phyloP scores from a whole-genome alignment of 2,329 filamentous ascomycete species.

The Aspergillus spinulosporus region DNA sequence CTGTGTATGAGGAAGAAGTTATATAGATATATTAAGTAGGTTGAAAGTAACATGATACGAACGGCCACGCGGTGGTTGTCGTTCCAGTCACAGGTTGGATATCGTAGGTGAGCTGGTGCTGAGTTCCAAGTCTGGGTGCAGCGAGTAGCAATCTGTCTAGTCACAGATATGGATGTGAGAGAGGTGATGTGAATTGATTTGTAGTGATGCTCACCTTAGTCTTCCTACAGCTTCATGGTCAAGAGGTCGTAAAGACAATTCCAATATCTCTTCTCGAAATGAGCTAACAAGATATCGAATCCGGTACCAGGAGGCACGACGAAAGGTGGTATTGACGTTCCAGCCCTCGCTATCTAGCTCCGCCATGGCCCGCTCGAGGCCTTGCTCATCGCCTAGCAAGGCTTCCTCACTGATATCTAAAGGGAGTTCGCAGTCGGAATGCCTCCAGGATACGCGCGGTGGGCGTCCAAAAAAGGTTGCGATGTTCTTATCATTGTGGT shows the following conservation, averaged over 20 bases:
- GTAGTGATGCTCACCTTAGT: constrained; percentile 21
- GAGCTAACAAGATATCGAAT: constrained; percentile 27
- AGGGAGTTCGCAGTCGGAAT: constrained; percentile 26
- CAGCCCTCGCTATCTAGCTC: constrained; percentile 25
- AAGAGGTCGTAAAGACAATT: constrained; percentile 24
- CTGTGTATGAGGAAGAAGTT: constrained; percentile 31
- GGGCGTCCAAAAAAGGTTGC: constrained; percentile 32
- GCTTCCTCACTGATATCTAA: constrained; percentile 28
- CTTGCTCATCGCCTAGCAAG: constrained; percentile 10
- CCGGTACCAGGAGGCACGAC: constrained; percentile 28
- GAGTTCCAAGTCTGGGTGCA: constrained; percentile 25
- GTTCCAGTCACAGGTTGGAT: constrained; percentile 23
- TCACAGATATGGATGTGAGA: neutral
- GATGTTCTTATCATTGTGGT: constrained; percentile 32
- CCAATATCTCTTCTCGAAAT: constrained; percentile 31
- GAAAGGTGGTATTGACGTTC: constrained; percentile 20
- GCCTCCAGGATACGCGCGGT: constrained; percentile 26
- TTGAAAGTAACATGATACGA: constrained; percentile 35
- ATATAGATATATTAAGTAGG: constrained; percentile 29
- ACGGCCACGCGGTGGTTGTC: constrained; percentile 24
- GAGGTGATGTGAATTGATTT: neutral
- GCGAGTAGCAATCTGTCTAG: constrained; percentile 26
- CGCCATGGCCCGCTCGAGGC: constrained; percentile 9
- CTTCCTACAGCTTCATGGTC: constrained; percentile 18
- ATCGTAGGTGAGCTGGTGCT: constrained; percentile 26